Conservation (phyloP, 768 basidiomycete species). For the Tulasnella sp. region DNA sequence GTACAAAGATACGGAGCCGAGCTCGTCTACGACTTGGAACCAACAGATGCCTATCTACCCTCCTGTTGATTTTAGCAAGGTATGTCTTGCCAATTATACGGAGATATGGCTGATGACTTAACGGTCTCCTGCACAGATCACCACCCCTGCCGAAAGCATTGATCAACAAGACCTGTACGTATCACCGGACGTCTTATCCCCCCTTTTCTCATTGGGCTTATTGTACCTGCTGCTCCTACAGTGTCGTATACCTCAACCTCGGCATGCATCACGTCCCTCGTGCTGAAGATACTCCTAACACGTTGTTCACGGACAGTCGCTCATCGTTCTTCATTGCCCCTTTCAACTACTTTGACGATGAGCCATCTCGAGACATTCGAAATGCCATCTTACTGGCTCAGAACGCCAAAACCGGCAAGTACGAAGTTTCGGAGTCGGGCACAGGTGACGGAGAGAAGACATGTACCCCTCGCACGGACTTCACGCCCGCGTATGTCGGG, state of each 20-base stretch:
- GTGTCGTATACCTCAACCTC: background rate
- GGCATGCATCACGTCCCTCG: constrained; percentile 2
- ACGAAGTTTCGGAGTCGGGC: background rate
- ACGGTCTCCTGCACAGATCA: background rate
- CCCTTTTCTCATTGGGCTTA: background rate
- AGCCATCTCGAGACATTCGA: background rate
- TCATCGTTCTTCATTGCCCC: background rate
- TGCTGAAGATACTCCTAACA: background rate
- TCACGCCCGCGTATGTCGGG: background rate
- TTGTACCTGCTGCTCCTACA: background rate
- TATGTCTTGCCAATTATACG: background rate
- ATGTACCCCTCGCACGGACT: background rate
- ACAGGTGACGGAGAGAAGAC: background rate
- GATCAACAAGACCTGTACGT: background rate
- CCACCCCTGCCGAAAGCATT: background rate
- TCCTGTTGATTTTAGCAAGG: constrained; percentile 1
- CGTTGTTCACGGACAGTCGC: background rate
- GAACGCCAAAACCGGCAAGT: background rate
- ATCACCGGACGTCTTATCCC: background rate
- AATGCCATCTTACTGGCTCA: background rate
- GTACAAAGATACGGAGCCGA: background rate
- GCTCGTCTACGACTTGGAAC: background rate
- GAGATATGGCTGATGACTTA: too few relatives aligned
- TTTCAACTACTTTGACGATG: constrained; percentile 1
- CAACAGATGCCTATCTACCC: background rate